phyloP scores from a whole-genome alignment of 805 yeast genomes.

The Wickerhamiella cacticola region DNA sequence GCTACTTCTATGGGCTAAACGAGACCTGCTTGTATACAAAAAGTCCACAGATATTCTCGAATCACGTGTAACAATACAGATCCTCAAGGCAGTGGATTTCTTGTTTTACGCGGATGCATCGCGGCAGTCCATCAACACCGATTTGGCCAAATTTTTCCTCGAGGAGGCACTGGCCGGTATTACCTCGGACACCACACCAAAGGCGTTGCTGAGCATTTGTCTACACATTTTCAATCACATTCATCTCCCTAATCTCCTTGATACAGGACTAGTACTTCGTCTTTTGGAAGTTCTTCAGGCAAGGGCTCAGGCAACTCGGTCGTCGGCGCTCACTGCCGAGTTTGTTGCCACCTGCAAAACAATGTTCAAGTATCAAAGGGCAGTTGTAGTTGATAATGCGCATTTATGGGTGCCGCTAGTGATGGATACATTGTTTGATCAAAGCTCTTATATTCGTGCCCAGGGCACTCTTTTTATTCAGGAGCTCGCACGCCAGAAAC shows the following conservation, averaged over 20 bases:
- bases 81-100: conserved; percentile 16
- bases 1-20: conserved; percentile 1
- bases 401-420: conserved; percentile 8
- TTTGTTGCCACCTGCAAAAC: conserved; percentile 7
- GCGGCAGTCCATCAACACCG: not conserved
- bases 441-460: conserved; percentile 13
- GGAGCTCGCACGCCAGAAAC: conserved; percentile 6
- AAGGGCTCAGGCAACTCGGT: not conserved
- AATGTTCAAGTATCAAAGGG: conserved; percentile 6
- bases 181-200: conserved; percentile 12
- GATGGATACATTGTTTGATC: conserved; percentile 10
- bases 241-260: conserved; percentile 9
- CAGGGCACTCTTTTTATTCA: conserved; percentile 7
- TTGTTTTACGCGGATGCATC: conserved; percentile 12
- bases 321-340: conserved; percentile 11
- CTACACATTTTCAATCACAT: conserved; percentile 13
- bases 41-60: conserved; percentile 13
- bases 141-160: conserved; percentile 9
- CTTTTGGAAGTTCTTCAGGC: not conserved
- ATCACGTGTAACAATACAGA: conserved; percentile 17
- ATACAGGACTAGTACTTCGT: not conserved
- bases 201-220: conserved; percentile 16
- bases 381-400: conserved; percentile 5
- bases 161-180: conserved; percentile 12
- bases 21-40: conserved; percentile 8